phyloP scores from a whole-genome alignment of 1,139 yeast genomes.

The Yamadazyma diddensiae region DNA sequence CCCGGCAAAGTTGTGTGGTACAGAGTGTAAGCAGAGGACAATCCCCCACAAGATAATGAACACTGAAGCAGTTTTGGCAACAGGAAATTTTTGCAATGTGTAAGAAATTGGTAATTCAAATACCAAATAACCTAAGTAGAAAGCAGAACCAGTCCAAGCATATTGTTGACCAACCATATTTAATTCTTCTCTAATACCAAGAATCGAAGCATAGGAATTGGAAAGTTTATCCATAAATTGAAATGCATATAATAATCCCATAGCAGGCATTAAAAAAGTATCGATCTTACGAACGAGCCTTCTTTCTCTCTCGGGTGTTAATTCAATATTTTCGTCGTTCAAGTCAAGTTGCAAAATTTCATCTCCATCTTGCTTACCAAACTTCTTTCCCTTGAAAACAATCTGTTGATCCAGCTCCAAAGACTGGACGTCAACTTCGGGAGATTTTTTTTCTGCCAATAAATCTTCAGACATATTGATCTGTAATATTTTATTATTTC shows the following conservation, averaged over 20 bases:
- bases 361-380: constrained; percentile 25
- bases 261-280: constrained; percentile 48
- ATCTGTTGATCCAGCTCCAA: constrained; percentile 8
- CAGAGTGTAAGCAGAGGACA: constrained; percentile 26
- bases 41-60: constrained; percentile 31
- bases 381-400: constrained; percentile 10
- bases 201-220: constrained; percentile 56
- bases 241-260: constrained; percentile 52
- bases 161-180: constrained; percentile 51
- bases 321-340: constrained; percentile 15
- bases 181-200: constrained; percentile 51
- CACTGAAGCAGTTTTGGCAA: constrained; percentile 24
- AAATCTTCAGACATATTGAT: too few relatives aligned
- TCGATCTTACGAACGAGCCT: constrained; percentile 32
- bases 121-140: constrained; percentile 52
- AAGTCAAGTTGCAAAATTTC: constrained; percentile 30
- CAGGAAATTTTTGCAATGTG: constrained; percentile 36
- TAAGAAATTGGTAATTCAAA: constrained; percentile 47
- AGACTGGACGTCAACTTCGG: constrained; percentile 5
- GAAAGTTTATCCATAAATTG: constrained; percentile 69
- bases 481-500: too few relatives aligned
- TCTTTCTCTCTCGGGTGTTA: constrained; percentile 17
- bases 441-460: not conserved
- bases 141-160: constrained; percentile 57
- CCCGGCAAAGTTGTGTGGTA: constrained; percentile 26